phyloP scores from a whole-genome alignment of 2,329 filamentous ascomycete species.

The Fusarium palustre region DNA sequence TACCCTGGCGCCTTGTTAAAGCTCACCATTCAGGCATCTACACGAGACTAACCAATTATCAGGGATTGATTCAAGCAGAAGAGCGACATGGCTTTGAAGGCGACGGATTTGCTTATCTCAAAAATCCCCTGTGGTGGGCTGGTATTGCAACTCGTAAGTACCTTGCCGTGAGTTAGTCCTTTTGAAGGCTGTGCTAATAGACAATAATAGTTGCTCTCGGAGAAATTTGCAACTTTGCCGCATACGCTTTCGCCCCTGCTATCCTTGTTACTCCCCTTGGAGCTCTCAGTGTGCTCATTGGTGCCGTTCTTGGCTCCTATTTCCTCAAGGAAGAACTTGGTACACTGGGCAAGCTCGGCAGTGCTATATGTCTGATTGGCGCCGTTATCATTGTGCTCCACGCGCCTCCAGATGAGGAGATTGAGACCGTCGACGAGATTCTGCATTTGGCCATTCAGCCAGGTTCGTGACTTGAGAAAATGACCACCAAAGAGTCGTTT shows the following conservation, averaged over 20 bases:
- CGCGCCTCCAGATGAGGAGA: slow-evolving; percentile 92
- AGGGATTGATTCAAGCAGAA: slow-evolving; percentile 91
- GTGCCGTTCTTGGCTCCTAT: slow-evolving; percentile 93
- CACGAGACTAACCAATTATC: slow-evolving; percentile 22
- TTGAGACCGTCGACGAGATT: slow-evolving; percentile 91
- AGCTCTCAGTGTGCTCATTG: slow-evolving; percentile 93
- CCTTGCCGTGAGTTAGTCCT: not conserved
- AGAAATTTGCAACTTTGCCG: slow-evolving; percentile 96
- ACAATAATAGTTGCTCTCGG: slow-evolving; percentile 80
- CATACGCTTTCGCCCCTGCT: slow-evolving; percentile 98
- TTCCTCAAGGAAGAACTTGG: slow-evolving; percentile 92
- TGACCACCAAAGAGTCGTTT: not conserved
- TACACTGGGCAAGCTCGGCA: slow-evolving; percentile 91
- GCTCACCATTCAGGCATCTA: not conserved
- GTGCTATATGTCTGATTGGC: slow-evolving; percentile 94
- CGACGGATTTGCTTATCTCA: slow-evolving; percentile 93
- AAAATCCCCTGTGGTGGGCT: slow-evolving; percentile 97
- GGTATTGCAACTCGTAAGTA: slow-evolving; percentile 87
- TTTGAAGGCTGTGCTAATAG: slow-evolving; percentile 34
- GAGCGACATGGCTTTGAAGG: slow-evolving; percentile 96
- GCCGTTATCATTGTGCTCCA: slow-evolving; percentile 98
- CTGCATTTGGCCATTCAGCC: slow-evolving; percentile 89
- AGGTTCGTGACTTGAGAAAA: slow-evolving; percentile 64
- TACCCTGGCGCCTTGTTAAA: not conserved
- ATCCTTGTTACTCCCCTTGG: slow-evolving; percentile 97